phyloP scores from a whole-genome alignment of 345 rosid genomes.

The Kandelia obovata region DNA sequence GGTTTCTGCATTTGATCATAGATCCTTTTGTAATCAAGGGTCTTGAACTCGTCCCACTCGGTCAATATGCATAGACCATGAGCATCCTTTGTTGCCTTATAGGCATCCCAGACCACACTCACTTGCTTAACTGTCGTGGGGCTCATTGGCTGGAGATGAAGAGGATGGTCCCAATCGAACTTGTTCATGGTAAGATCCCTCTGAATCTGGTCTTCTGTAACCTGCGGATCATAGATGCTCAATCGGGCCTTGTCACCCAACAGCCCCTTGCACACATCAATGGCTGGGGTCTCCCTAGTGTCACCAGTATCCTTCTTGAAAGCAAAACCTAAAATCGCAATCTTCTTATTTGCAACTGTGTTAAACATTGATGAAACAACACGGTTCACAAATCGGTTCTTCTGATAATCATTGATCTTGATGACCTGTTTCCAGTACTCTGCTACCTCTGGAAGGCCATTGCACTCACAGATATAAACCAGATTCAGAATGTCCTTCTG shows the following conservation, averaged over 20 bases:
- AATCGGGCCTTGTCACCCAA: slow-evolving; percentile 81
- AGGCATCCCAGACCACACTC: slow-evolving; percentile 66
- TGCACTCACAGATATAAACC: slow-evolving; percentile 90
- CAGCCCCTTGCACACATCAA: slow-evolving; percentile 89
- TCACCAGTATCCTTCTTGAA: slow-evolving; percentile 95
- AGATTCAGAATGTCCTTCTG: slow-evolving; percentile 86
- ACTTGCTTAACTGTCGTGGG: slow-evolving; percentile 82
- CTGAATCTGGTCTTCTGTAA: slow-evolving; percentile 80
- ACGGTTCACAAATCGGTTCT: slow-evolving; percentile 81
- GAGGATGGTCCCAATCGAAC: slow-evolving; percentile 93
- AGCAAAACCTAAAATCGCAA: slow-evolving; percentile 77
- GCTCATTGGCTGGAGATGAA: slow-evolving; percentile 91
- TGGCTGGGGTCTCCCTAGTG: slow-evolving; percentile 89
- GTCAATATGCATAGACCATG: slow-evolving; percentile 87
- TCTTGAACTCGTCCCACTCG: slow-evolving; percentile 95
- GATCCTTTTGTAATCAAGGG: slow-evolving; percentile 64
- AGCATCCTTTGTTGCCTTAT: slow-evolving; percentile 73
- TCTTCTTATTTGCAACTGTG: slow-evolving; percentile 77
- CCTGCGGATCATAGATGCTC: slow-evolving; percentile 92
- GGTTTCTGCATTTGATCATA: slow-evolving; percentile 88
- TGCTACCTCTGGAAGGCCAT: slow-evolving; percentile 88
- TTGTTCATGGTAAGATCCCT: slow-evolving; percentile 88
- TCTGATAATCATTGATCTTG: slow-evolving; percentile 89
- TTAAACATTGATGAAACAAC: slow-evolving; percentile 86
- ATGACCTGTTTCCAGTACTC: slow-evolving; percentile 96